Evolutionary conservation across 192 early-diverging fungal genomes (phyloP), one percentile per base, ranked within the genome.

Genomic region (Paraglomus brasilianum): DNA sequence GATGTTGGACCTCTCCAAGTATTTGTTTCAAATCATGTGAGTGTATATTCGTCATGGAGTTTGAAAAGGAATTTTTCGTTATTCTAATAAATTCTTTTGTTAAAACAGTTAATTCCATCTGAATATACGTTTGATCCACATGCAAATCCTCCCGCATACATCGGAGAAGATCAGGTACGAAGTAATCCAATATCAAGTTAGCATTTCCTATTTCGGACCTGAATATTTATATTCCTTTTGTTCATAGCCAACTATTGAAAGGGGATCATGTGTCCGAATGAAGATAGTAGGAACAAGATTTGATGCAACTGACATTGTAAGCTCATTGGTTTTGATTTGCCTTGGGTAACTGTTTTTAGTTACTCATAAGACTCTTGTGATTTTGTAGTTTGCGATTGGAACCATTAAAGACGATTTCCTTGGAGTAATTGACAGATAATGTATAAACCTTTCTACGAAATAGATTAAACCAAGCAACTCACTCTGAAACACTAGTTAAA

Each of bases 351-450:
- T 3, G 39, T 52, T 66, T 44, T 49, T 21, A 40, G 55, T 7
- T 17, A 8, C 65, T 14, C 24, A 50, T 43, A 4, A 30, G 50
- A 15, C 5, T 24, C 43, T 43, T 41, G 56, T 40, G 17, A 38
- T 40, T 48, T 24, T 46, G 15, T 75, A 94, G 92, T 92, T 91
- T 81, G 92, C 93, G 22, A 95, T 95, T 65, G 95, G 95, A 21
- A 95, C 94, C 5, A 96, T 98, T 77, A 97, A 96, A 78, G 95
- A 98, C 73, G 95, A 98, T 86, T 98, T 57, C 47, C 58, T 51
- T 39, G 67, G 67, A 57, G 43, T 69, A 56, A 30, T 30, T 30
- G 30, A 30, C 30, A 30, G 30, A 30, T 30, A 30, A 30, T 3
- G 30, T 30, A 30, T 30, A 30, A 30, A 30, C 3, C 30, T 30